Evolutionary conservation across 2,329 filamentous ascomycete genomes (phyloP).

Genomic region (Ascochyta koolunga): DNA sequence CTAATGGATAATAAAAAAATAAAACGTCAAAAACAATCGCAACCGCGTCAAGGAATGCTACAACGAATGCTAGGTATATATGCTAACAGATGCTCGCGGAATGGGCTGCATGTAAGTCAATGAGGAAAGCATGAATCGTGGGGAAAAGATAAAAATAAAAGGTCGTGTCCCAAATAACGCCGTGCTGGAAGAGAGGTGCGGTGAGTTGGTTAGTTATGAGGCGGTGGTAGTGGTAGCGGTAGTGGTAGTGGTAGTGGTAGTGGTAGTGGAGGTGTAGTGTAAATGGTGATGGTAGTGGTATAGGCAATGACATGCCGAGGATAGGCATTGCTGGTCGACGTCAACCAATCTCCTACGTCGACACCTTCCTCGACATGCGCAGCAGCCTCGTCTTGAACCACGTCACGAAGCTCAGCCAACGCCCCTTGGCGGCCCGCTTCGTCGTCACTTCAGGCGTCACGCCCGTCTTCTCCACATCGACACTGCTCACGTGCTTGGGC

Average conservation of each 20-base stretch:
- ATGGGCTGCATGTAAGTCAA: constrained; percentile 27
- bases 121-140: constrained; percentile 16
- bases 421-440: constrained; percentile 47
- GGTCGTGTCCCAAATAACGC: constrained; percentile 16
- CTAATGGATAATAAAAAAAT: not conserved
- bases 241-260: not conserved
- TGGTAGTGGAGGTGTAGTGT: too few relatives aligned
- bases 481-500: constrained; percentile 39
- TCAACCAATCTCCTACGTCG: too few relatives aligned
- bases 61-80: constrained; percentile 21
- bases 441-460: constrained; percentile 39
- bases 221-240: not conserved
- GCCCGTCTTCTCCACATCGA: constrained; percentile 39
- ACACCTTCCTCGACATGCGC: constrained; percentile 48
- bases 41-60: too few relatives aligned
- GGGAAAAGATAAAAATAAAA: too few relatives aligned
- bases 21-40: not conserved
- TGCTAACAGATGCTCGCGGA: constrained; percentile 23
- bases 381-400: constrained; percentile 63
- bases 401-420: constrained; percentile 62
- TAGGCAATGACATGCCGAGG: too few relatives aligned
- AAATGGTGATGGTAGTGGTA: too few relatives aligned
- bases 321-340: too few relatives aligned
- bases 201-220: too few relatives aligned
- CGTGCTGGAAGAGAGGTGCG: constrained; percentile 30